Evolutionary conservation across 2,329 filamentous ascomycete species (phyloP), one percentile per base, ranked within the genome.

Genomic region (Gnomoniopsis sp.): DNA sequence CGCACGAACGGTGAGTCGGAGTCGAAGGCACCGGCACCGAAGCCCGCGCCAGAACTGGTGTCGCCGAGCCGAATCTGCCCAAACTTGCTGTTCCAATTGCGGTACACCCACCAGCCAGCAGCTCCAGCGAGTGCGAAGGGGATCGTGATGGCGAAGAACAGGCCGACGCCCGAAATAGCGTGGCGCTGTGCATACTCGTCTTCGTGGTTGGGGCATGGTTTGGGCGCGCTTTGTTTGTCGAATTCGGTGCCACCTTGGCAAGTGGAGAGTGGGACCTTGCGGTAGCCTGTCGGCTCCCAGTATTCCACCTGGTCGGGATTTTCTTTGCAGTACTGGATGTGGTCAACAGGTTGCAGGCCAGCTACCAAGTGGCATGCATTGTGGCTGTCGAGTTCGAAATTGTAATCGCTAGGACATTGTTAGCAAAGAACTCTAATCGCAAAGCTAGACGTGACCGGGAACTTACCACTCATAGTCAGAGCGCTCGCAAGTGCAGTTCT

Each of bases 21-120:
- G 68, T 92, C 86, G 62, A 93, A 76, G 1, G 72, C 74, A 72
- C 63, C 22, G 68, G 72, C 60, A 68, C 68, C 55, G 69, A 69
- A 58, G 58, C 63, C 21, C 68, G 73, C 59, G 67, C 67, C 52
- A 68, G 69, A 56, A 50, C 34, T 14, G 53, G 59, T 67, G 67
- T 97, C 95, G 57, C 95, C 95, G 15, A 99, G 85, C 22, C 91
- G 85, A 70, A 99, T 93, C 70, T 93, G 88, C 12, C 95, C 95
- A 70, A 98, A 96, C 71, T 96, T 96, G 73, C 87, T 86, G 66
- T 87, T 87, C 90, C 91, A 97, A 74, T 90, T 90, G 61, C 79
- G 84, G 79, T 88, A 96, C 21, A 93, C 88, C 74, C 87, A 97
- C 79, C 90, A 97, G 43, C 95, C 95, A 15, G 88, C 80, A 4